phyloP scores from a whole-genome alignment of 441 rosid species.

The Pelargonium myrrhifolium region DNA sequence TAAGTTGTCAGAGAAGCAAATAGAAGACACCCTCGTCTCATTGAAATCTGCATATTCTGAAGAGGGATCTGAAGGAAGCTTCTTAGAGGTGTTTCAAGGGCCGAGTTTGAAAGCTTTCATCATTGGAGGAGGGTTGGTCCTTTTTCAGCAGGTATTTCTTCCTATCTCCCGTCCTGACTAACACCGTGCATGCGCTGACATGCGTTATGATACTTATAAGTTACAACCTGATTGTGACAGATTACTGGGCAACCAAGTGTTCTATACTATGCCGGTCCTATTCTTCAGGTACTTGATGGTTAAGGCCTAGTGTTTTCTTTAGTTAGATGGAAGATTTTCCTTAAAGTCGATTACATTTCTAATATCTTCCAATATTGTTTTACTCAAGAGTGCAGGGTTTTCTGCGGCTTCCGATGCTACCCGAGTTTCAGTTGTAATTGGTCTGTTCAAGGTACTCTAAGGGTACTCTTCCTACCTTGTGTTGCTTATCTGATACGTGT shows the following conservation, averaged over 20 bases:
- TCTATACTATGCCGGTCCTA: constrained; percentile 87
- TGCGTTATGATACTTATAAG: background rate
- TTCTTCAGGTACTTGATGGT: constrained; percentile 72
- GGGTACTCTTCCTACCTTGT: background rate
- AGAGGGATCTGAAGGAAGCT: constrained; percentile 57
- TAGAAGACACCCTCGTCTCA: constrained; percentile 60
- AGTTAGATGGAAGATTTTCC: constrained; percentile 2
- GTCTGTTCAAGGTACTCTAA: constrained; percentile 66
- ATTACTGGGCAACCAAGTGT: constrained; percentile 99
- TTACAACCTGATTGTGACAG: constrained; percentile 35
- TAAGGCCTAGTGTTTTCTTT: constrained; percentile 15
- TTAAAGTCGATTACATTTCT: constrained; percentile 3
- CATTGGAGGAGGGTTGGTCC: constrained; percentile 91
- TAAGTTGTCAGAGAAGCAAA: constrained; percentile 56
- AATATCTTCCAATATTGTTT: constrained; percentile 17
- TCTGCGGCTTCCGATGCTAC: constrained; percentile 98
- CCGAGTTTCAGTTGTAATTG: constrained; percentile 82
- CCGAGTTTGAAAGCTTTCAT: constrained; percentile 84
- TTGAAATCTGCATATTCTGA: constrained; percentile 58
- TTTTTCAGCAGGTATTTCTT: constrained; percentile 82
- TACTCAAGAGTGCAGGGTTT: constrained; percentile 83
- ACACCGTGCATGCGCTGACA: background rate
- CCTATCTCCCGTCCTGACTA: constrained; percentile 1
- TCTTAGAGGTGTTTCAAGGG: constrained; percentile 85
- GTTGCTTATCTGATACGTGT: constrained; percentile 13